phyloP scores from a whole-genome alignment of 768 basidiomycete genomes.

The Agaricus blazei region DNA sequence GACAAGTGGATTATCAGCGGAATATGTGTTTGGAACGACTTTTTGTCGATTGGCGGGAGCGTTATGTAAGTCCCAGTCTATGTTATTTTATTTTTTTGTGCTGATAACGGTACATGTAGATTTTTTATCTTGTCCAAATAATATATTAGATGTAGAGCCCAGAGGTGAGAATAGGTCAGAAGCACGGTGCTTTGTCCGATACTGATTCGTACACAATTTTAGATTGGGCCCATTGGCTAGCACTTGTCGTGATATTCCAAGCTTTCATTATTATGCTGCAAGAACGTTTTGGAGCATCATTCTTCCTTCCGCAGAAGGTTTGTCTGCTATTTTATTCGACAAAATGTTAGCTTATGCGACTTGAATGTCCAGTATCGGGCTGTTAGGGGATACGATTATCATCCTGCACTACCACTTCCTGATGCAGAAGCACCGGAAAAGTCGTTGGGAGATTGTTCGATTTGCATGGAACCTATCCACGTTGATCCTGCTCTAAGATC shows the following conservation, averaged over 20 bases:
- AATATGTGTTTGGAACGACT: conserved; percentile 78
- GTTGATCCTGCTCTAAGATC: conserved; percentile 37
- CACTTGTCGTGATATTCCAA: conserved; percentile 58
- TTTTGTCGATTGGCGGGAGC: conserved; percentile 64
- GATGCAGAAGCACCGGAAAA: conserved; percentile 75
- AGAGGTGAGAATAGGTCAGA: conserved; percentile 44
- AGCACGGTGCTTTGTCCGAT: background rate
- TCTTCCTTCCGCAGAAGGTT: conserved; percentile 75
- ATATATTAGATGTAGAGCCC: conserved; percentile 78
- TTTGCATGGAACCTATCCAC: conserved; percentile 87
- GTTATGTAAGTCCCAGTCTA: conserved; percentile 52
- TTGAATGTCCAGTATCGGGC: conserved; percentile 45
- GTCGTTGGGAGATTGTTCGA: conserved; percentile 81
- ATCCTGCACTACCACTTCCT: conserved; percentile 67
- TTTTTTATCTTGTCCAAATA: conserved; percentile 77
- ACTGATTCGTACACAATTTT: background rate
- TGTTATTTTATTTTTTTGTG: background rate
- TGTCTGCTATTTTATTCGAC: background rate
- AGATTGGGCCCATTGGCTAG: conserved; percentile 67
- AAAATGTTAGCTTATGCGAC: background rate
- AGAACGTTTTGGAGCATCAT: conserved; percentile 71
- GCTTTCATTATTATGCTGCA: conserved; percentile 62
- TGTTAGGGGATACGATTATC: conserved; percentile 74
- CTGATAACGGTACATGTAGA: conserved; percentile 39
- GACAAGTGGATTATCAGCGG: conserved; percentile 57